Conservation (phyloP, 345 rosid genomes). For the Chamaenerion angustifolium region DNA sequence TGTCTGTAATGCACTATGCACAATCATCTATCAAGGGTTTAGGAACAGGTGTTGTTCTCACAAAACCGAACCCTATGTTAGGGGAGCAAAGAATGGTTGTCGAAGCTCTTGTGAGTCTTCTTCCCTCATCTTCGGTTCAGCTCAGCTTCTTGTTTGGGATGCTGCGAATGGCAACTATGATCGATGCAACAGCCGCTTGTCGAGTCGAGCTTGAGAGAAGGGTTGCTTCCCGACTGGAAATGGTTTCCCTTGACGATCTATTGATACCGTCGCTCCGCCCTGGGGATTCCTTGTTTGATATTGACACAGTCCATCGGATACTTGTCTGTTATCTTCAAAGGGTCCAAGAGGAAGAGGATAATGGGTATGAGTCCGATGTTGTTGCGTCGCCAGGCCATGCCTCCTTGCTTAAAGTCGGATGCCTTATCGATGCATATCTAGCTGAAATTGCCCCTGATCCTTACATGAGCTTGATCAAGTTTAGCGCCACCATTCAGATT, state of each 20-base stretch:
- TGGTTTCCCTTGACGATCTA: constrained; percentile 57
- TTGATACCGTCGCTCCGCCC: constrained; percentile 57
- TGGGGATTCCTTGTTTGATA: constrained; percentile 61
- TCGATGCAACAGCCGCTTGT: constrained; percentile 35
- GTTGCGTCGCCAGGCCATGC: constrained; percentile 40
- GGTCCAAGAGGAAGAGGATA: constrained; percentile 47
- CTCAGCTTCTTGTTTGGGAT: constrained; percentile 65
- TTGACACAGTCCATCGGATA: constrained; percentile 60
- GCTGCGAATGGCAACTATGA: constrained; percentile 45
- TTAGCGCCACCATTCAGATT: constrained; percentile 52
- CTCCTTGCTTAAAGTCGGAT: constrained; percentile 66
- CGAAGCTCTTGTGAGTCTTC: constrained; percentile 51
- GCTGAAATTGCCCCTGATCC: constrained; percentile 88
- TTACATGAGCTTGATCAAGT: constrained; percentile 50
- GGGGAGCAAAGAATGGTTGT: constrained; percentile 39
- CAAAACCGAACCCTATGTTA: constrained; percentile 23
- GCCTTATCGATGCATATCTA: constrained; percentile 63
- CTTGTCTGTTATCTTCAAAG: constrained; percentile 46
- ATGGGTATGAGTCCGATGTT: constrained; percentile 42
- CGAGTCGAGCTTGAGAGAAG: constrained; percentile 61
- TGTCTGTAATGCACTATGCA: constrained; percentile 71
- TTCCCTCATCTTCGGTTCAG: constrained; percentile 39
- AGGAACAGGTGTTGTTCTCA: constrained; percentile 38
- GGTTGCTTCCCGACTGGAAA: constrained; percentile 48
- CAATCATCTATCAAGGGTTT: constrained; percentile 46